Evolutionary conservation across 768 basidiomycete species (phyloP).

Genomic region (Mycena chlorophos): DNA sequence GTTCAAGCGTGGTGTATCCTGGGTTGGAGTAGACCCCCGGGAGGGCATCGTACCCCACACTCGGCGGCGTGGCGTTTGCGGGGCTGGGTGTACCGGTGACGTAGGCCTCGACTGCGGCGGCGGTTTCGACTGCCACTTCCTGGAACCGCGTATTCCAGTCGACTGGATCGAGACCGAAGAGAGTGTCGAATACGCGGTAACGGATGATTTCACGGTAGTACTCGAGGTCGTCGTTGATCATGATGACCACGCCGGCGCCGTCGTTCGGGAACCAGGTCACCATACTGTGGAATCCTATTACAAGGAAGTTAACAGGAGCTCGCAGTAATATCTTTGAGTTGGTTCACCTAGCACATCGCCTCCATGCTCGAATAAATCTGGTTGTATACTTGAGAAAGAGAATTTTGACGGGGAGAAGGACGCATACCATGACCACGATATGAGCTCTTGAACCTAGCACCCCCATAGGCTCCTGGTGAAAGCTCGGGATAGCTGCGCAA

Average conservation of each 20-base stretch:
- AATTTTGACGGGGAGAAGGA: not conserved
- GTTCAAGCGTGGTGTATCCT: conserved; percentile 12
- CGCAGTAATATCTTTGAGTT: not conserved
- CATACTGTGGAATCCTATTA: conserved; percentile 12
- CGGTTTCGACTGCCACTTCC: conserved; percentile 9
- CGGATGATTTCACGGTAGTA: conserved; percentile 8
- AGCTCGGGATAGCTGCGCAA: conserved; percentile 23
- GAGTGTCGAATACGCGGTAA: conserved; percentile 19
- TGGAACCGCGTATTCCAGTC: conserved; percentile 20
- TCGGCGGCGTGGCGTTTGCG: conserved; percentile 13
- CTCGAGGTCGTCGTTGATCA: conserved; percentile 15
- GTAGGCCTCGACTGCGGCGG: not conserved
- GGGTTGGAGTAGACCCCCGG: conserved; percentile 18
- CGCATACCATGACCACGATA: conserved; percentile 31
- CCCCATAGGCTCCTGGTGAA: conserved; percentile 30
- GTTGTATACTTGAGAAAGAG: conserved; percentile 8
- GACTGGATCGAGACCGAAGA: conserved; percentile 18
- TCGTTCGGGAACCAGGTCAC: conserved; percentile 16
- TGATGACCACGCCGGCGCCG: conserved; percentile 10
- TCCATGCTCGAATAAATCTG: conserved; percentile 23
- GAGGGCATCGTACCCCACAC: conserved; percentile 2
- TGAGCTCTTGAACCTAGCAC: conserved; percentile 24
- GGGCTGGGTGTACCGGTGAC: conserved; percentile 12
- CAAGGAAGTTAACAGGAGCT: not conserved
- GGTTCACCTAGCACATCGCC: conserved; percentile 21